These are phyloP conservation scores for Ogataea zsoltii DNA, from an alignment of 805 yeast species.

Conservation along the genomic window DNA sequence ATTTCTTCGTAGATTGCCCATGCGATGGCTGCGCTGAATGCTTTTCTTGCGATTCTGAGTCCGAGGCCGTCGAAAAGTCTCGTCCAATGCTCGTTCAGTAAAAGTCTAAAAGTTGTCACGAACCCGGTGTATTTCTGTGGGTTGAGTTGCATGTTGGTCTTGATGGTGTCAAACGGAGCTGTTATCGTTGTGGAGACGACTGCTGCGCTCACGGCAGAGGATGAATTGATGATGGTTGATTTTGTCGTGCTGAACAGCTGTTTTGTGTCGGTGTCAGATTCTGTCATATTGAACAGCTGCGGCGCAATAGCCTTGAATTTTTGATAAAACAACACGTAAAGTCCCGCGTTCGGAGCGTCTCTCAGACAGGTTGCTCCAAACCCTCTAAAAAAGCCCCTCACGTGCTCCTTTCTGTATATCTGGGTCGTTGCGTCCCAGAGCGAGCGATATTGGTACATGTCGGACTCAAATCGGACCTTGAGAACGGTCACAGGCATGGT, in stretches of 20 bases:
- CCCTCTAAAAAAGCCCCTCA: conserved; percentile 80
- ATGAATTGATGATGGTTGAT: conserved; percentile 60
- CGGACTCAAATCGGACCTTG: conserved; percentile 87
- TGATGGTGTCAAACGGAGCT: conserved; percentile 93
- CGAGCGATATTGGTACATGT: conserved; percentile 67
- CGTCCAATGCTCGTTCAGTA: conserved; percentile 47
- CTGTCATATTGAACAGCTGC: conserved; percentile 27
- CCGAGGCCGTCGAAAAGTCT: conserved; percentile 83
- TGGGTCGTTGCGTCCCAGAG: conserved; percentile 58
- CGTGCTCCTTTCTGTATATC: conserved; percentile 53
- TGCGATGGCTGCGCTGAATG: conserved; percentile 88
- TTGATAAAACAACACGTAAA: conserved; percentile 86
- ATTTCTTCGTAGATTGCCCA: conserved; percentile 97
- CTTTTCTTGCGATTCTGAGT: conserved; percentile 80
- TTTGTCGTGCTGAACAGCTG: conserved; percentile 21
- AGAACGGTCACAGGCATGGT: conserved; percentile 95
- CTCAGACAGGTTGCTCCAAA: conserved; percentile 83
- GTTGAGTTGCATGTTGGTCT: conserved; percentile 83
- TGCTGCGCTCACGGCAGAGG: conserved; percentile 81
- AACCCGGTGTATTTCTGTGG: conserved; percentile 48
- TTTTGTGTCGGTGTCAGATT: not conserved
- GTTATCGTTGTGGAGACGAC: conserved; percentile 79
- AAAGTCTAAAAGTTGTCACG: conserved; percentile 38
- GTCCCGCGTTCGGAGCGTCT: conserved; percentile 96
- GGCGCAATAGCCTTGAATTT: conserved; percentile 63